These are phyloP conservation scores for Hymenoscyphus albidus DNA, from an alignment of 2,329 filamentous ascomycete species.

Conservation along the genomic window DNA sequence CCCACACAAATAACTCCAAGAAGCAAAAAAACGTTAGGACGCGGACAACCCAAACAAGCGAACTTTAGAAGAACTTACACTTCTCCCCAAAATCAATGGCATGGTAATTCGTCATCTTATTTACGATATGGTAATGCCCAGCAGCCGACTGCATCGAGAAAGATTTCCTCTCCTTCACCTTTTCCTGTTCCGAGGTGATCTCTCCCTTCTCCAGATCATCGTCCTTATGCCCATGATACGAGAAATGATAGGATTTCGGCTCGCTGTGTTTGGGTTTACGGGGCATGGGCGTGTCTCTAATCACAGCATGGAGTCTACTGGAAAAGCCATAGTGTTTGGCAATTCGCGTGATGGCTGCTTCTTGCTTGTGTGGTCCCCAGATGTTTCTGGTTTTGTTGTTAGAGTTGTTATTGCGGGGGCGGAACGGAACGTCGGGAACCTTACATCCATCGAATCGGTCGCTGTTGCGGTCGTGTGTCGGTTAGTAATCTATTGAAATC, in stretches of 20 bases:
- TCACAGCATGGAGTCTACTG: constrained; percentile 59
- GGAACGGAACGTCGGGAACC: constrained; percentile 27
- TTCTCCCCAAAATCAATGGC: constrained; percentile 65
- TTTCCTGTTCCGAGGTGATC: not conserved
- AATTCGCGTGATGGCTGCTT: constrained; percentile 50
- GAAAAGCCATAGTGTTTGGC: constrained; percentile 65
- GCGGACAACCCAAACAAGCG: not conserved
- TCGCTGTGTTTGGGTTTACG: not conserved
- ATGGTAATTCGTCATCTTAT: constrained; percentile 72
- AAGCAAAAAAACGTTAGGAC: not conserved
- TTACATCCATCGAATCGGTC: constrained; percentile 68
- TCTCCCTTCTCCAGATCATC: constrained; percentile 19
- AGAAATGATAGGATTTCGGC: constrained; percentile 6
- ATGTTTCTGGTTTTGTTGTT: constrained; percentile 51
- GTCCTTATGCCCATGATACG: constrained; percentile 27
- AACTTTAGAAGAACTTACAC: constrained; percentile 45
- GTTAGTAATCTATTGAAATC: constrained; percentile 42
- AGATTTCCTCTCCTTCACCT: constrained; percentile 3
- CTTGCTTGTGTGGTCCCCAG: constrained; percentile 62
- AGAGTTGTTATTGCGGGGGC: not conserved
- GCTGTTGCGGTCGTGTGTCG: constrained; percentile 32
- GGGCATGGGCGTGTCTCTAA: constrained; percentile 51
- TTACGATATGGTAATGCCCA: constrained; percentile 50
- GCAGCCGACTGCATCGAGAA: constrained; percentile 4
- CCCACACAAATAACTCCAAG: constrained; percentile 62